phyloP scores from a whole-genome alignment of 2,329 filamentous ascomycete genomes.

The Calonectria hawksworthii region DNA sequence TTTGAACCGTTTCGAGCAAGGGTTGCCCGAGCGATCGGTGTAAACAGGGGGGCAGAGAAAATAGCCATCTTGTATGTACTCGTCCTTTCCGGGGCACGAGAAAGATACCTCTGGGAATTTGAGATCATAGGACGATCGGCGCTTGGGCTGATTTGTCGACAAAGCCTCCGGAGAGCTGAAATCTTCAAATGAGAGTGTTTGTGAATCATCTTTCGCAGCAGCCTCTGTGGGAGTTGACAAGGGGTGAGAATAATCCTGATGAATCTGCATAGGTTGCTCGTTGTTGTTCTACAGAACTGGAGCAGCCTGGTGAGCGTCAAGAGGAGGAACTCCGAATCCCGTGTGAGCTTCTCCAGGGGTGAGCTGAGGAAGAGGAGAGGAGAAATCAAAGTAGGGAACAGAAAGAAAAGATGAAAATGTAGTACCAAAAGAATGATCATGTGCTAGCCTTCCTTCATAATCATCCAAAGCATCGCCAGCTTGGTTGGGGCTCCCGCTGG shows the following conservation, averaged over 20 bases:
- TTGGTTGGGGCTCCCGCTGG: background rate
- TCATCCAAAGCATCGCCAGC: background rate
- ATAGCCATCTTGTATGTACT: slow-evolving; percentile 31
- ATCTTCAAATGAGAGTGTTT: slow-evolving; percentile 5
- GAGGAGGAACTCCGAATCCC: background rate
- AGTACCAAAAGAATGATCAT: background rate
- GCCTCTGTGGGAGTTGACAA: background rate
- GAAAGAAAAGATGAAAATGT: background rate
- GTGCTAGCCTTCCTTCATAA: background rate
- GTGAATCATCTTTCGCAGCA: background rate
- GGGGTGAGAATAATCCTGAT: slow-evolving; percentile 10
- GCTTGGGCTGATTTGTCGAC: background rate
- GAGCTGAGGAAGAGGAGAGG: background rate
- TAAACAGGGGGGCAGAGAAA: slow-evolving; percentile 27
- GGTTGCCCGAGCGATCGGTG: background rate
- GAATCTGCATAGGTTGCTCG: slow-evolving; percentile 4
- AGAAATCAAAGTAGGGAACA: background rate
- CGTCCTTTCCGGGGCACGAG: slow-evolving; percentile 31
- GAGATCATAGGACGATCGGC: background rate
- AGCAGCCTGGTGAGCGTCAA: slow-evolving; percentile 17
- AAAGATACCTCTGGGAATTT: slow-evolving; percentile 29
- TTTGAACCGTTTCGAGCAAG: slow-evolving; percentile 20
- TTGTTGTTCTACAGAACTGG: slow-evolving; percentile 34
- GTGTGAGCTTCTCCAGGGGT: background rate
- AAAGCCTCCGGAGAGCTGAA: background rate